A percentile compares a stretch with the other conserved stretches of the same genome.
These are phyloP conservation scores for Cladophialophora carrionii DNA, from an alignment of 2,329 filamentous ascomycete genomes.

Conservation along the genomic window DNA sequence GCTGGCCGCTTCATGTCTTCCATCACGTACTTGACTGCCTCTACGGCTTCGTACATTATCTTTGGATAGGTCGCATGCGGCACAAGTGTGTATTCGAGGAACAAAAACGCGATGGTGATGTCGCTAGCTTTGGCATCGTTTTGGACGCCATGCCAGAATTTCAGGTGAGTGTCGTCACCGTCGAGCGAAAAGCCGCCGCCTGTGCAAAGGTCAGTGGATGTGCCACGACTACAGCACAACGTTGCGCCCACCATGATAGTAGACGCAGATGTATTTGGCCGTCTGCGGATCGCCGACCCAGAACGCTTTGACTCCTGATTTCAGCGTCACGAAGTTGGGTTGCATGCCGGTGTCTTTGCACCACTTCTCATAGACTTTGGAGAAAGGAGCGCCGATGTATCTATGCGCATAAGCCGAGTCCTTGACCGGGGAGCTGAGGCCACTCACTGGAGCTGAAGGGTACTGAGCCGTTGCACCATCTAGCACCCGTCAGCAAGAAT, in stretches of 20 bases:
- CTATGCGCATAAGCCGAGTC: conserved; percentile 21
- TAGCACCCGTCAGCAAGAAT: conserved; percentile 17
- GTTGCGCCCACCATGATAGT: conserved; percentile 33
- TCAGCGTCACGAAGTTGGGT: conserved; percentile 33
- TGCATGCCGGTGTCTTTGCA: conserved; percentile 20
- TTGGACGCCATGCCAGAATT: conserved; percentile 34
- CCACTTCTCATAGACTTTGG: conserved; percentile 34
- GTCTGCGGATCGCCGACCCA: conserved; percentile 36
- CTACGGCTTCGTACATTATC: conserved; percentile 49
- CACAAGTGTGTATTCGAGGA: conserved; percentile 64
- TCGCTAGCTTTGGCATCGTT: conserved; percentile 39
- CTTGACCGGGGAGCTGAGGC: neutral
- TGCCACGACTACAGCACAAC: neutral
- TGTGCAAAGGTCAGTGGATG: conserved; percentile 12
- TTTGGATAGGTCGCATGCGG: conserved; percentile 50
- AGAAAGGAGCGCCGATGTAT: conserved; percentile 33
- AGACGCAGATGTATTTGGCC: conserved; percentile 37
- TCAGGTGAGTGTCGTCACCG: conserved; percentile 35
- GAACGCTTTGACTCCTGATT: conserved; percentile 35
- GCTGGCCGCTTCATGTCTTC: conserved; percentile 42
- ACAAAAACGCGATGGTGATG: conserved; percentile 55
- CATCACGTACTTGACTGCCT: conserved; percentile 47
- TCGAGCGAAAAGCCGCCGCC: conserved; percentile 37
- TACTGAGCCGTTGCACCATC: conserved; percentile 27
- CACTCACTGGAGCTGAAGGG: conserved; percentile 31